Base-by-base conservation (phyloP, 345 rosid species). In the Sisymbrium irio region DNA sequence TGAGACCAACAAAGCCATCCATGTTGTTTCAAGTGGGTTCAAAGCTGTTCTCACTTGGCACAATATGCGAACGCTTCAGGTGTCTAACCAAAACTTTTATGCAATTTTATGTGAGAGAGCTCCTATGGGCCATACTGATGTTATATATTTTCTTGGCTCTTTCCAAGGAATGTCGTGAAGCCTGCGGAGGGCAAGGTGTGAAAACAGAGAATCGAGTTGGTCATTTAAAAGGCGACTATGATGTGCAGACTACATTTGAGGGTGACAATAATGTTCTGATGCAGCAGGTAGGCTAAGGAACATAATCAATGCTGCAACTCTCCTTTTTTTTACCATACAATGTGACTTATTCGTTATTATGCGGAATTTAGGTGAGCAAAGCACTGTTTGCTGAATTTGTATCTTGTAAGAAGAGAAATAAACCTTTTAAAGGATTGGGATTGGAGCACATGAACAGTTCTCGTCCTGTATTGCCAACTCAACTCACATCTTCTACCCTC, bases 61-160 rank as follows among this genome's bases (percentile, higher is more conserved):
- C 82, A 89, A 94, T 78, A 88, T 91, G 98, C 85, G 86, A 78
- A 89, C 92, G 53, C 96, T 94, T 76, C 98, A 91, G 90, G 97
- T 94, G 30, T 42, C 80, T 67, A 20, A 69, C 46, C 12, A 32
- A 62, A 20, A 50, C 8, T 20, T 50, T 50, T 14, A 47, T 30
- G 33, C 33, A 4, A 30, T 0, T 30, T 30, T 40, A 30, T 57
- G 65, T 9, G 39, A 71, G 35, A 57, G 17, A 65, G 11, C 55
- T 71, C 30, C 4, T 22, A 53, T 35, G 47, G n/a, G 35, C 41
- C 56, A 11, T 25, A 46, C 60, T 64, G 61, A 55, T 14, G 56
- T 25, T 46, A 6, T 50, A 4, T 22, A 4, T 6, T 20, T 11
- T 4, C 12, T 20, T 50, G 32, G 14, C 11, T 17, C 9, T 20